Evolutionary conservation across 805 yeast species (phyloP), one percentile per base, ranked within the genome.

Genomic region (Metschnikowia gelsemii): DNA sequence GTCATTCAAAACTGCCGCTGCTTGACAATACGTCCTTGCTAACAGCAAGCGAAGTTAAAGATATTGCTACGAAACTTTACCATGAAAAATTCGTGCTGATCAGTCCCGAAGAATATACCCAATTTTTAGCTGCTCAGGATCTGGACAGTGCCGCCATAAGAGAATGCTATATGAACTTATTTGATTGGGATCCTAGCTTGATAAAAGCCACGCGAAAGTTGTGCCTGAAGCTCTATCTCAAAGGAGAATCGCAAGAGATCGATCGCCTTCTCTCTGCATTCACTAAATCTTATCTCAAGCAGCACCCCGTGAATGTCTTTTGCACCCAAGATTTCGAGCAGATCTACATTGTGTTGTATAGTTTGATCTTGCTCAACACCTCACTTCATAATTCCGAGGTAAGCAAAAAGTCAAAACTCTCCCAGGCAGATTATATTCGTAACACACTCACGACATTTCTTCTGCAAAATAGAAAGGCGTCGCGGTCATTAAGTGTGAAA

Each of bases 221-320:
- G 23, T 87, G 95, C 50, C 72, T 75, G 27, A 76, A 72, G 49
- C 57, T 87, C n/a, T 84, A 82, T 61, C 72, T 88, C 53, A 79
- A 79, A 55, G 96, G 91, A 5, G 96, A 88, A 62, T 80, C 93
- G 2, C 90, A 84, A 53, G 84, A 83, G 54, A 79, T 87, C 38
- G 93, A 87, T 61, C 73, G 86, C 35, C 75, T 87, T 22, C 64
- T 88, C 42, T 82, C 84, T 32, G 72, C 81, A 3, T 82, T 86
- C 55, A 76, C 93, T 14, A 68, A 69, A 38, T 75, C 81, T 39
- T 87, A 90, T 82, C 64, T 70, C 17, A 58, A 58, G 21, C 75
- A 60, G 65, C 78, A 67, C 63, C 75, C 71, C 16, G 63, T 52
- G 41, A 73, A 70, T 57, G 71, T 69, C 31, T 80, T 68, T 57